Evolutionary conservation across 2,329 filamentous ascomycete species (phyloP), one percentile per base, ranked within the genome.

Genomic region (Alternaria dauci): DNA sequence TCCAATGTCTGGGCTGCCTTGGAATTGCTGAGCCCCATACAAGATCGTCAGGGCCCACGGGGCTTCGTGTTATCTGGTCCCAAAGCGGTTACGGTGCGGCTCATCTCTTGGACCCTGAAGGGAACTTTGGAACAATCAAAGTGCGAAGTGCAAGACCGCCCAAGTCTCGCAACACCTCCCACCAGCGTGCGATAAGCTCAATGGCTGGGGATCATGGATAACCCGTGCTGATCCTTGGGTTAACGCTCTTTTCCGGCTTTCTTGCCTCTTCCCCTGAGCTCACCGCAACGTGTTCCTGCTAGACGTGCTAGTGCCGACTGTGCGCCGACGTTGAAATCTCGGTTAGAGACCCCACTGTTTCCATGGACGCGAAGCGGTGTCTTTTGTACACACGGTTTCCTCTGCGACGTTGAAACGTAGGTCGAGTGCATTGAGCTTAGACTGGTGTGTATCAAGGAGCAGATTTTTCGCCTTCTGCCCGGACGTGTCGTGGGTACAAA

Each of bases 301-400:
- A 42, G 50, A 44, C 8, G 20, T 44, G 62, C 66, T 63, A 63
- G 62, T 63, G 56, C 55, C 60, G 66, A 61, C 62, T 65, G 64
- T 66, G 68, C 68, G 52, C 68, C 52, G 53, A 63, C 62, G 42
- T 62, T 61, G 58, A 68, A 68, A 71, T 66, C 65, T 71, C 68
- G 63, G 62, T 59, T 62, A 43, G 23, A 51, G 67, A 48, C 57
- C 67, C 67, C 67, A 67, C 65, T 64, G 20, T 67, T 66, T 52
- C 25, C 53, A 48, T 62, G 51, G 59, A 61, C 59, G 57, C 65
- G 65, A 71, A 65, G 68, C 68, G 68, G 68, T 71, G 68, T 69
- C 68, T 55, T 55, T 55, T 55, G 26, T 52, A 47, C 57, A 59
- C 64, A 64, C 59, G 53, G 63, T 34, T 66, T 54, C 56, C 57